Conservation (phyloP, 2,329 filamentous ascomycete genomes). For the Coniochaeta sp. region DNA sequence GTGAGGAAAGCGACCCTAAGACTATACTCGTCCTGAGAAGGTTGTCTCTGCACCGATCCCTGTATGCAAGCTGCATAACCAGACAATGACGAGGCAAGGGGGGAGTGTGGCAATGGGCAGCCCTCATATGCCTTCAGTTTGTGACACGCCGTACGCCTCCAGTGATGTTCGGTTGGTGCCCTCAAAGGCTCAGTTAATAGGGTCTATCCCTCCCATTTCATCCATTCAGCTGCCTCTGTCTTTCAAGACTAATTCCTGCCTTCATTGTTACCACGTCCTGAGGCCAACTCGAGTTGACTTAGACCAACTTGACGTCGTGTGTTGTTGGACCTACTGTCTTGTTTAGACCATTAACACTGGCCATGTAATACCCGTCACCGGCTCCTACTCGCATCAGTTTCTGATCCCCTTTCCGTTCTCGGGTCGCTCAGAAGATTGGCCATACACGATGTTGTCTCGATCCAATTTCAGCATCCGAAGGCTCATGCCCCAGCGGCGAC, state of each 20-base stretch:
- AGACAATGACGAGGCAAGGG: not conserved
- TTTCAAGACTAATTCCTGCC: not conserved
- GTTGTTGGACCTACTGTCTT: not conserved
- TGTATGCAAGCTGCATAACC: not conserved
- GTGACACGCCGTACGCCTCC: not conserved
- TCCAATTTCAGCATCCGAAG: conserved; percentile 35
- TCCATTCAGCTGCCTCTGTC: not conserved
- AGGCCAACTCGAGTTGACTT: not conserved
- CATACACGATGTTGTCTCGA: conserved; percentile 31
- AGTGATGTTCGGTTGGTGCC: not conserved
- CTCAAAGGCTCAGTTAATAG: not conserved
- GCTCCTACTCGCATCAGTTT: not conserved
- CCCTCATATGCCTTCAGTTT: not conserved
- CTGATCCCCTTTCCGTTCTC: conserved; percentile 13
- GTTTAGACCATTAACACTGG: not conserved
- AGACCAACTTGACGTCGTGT: not conserved
- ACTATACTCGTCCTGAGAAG: conserved; percentile 8
- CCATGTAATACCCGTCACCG: not conserved
- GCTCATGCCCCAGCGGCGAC: conserved; percentile 28
- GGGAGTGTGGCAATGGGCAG: not conserved
- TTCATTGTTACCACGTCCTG: not conserved
- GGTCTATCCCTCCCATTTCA: not conserved
- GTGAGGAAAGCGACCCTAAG: conserved; percentile 6
- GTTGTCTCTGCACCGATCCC: conserved; percentile 4
- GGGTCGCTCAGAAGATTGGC: not conserved